These are phyloP conservation scores for Botrytis cinerea DNA, from an alignment of 2,329 filamentous ascomycete genomes.

Conservation along the genomic window DNA sequence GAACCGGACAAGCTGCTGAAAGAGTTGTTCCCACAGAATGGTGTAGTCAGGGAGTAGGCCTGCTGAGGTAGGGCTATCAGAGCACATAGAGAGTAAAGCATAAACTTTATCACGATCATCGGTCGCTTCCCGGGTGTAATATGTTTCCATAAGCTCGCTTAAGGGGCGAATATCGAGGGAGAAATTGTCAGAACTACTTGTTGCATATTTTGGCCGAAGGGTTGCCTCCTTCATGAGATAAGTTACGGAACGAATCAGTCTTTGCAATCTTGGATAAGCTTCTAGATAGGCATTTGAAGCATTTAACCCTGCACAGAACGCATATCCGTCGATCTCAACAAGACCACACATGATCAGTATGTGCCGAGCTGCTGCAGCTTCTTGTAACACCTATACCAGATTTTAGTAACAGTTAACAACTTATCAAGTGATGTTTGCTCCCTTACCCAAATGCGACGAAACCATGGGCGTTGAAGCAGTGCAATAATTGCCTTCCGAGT, in stretches of 20 bases:
- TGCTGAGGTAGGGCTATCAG: background rate
- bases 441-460: conserved; percentile 1
- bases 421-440: no score
- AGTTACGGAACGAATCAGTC: background rate
- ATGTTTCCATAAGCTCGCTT: background rate
- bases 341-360: background rate
- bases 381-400: background rate
- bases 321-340: background rate
- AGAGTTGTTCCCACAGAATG: background rate
- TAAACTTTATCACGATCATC: background rate
- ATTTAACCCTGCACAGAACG: background rate
- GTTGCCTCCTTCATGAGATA: background rate
- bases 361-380: background rate
- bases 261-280: background rate
- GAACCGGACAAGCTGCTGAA: background rate
- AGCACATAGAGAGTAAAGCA: conserved; percentile 5
- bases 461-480: background rate
- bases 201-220: background rate
- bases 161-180: background rate
- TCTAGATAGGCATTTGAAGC: no score
- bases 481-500: background rate
- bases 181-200: background rate
- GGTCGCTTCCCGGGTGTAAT: background rate
- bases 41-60: background rate
- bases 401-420: no score